phyloP scores from a whole-genome alignment of 1,139 yeast species.

The Pichia sp. region DNA sequence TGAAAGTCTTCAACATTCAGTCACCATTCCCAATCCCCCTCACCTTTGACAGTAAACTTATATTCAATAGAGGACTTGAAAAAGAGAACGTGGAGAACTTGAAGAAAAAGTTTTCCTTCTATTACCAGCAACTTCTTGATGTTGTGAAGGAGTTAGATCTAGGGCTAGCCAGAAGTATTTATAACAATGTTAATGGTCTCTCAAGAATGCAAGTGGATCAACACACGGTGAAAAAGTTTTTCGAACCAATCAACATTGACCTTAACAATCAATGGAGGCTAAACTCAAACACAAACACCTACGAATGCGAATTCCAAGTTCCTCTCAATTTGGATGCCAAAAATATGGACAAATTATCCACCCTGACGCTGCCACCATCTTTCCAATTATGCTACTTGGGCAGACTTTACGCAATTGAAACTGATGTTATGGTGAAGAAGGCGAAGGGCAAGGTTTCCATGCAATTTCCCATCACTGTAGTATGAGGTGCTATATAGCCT shows the following conservation, averaged over 20 bases:
- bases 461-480: conserved; percentile 8
- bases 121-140: conserved; percentile 9
- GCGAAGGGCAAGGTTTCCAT: conserved; percentile 4
- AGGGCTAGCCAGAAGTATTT: conserved; percentile 8
- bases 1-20: conserved; percentile 16
- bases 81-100: conserved; percentile 5
- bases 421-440: conserved; percentile 10
- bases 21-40: conserved; percentile 19
- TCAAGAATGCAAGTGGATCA: conserved; percentile 3
- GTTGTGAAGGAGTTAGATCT: conserved; percentile 5
- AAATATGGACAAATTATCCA: conserved; percentile 4
- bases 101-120: conserved; percentile 10
- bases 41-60: conserved; percentile 17
- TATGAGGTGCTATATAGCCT: background rate
- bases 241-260: conserved; percentile 9
- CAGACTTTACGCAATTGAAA: conserved; percentile 16
- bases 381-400: conserved; percentile 21
- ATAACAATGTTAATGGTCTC: conserved; percentile 11
- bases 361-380: conserved; percentile 15
- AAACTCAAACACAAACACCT: conserved; percentile 4
- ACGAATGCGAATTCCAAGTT: conserved; percentile 11
- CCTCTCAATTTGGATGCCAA: conserved; percentile 13
- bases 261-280: conserved; percentile 11
- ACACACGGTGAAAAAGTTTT: conserved; percentile 8
- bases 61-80: conserved; percentile 11